phyloP scores from a whole-genome alignment of 2,329 filamentous ascomycete species.

The Intubia oerlemansii region DNA sequence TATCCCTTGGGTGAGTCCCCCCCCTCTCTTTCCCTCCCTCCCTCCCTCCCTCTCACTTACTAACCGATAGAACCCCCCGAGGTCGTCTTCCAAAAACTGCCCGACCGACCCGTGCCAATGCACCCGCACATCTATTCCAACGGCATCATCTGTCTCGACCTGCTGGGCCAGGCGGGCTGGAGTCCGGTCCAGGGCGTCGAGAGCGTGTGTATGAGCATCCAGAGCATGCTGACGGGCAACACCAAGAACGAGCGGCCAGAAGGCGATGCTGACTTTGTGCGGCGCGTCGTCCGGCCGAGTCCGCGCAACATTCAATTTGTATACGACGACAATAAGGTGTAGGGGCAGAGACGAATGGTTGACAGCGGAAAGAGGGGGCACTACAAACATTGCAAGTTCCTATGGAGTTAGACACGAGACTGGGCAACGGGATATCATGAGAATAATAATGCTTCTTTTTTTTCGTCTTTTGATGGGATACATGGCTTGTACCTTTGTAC shows the following conservation, averaged over 20 bases:
- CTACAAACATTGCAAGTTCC: too few species aligned
- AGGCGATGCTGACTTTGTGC: conserved; percentile 78
- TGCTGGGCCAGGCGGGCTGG: conserved; percentile 78
- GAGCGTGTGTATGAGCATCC: conserved; percentile 88
- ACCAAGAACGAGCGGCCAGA: conserved; percentile 75
- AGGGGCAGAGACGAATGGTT: too few species aligned
- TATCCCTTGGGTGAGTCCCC: conserved; percentile 70
- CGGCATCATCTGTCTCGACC: conserved; percentile 92
- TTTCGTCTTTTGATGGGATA: too few species aligned
- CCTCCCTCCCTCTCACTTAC: background rate
- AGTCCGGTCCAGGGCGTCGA: conserved; percentile 93
- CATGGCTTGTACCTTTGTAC: too few species aligned
- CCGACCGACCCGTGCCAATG: conserved; percentile 57
- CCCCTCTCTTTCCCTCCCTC: background rate
- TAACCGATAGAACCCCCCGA: conserved; percentile 59
- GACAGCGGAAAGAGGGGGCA: too few species aligned
- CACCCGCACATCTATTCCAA: conserved; percentile 98
- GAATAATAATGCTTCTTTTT: too few species aligned
- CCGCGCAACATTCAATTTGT: conserved; percentile 83
- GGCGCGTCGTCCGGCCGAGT: conserved; percentile 52
- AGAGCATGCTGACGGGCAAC: conserved; percentile 96
- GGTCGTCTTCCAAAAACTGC: conserved; percentile 59
- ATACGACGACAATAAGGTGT: conserved; percentile 78
- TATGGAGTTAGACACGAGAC: too few species aligned
- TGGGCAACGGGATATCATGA: too few species aligned